phyloP scores from a whole-genome alignment of 352 stramenopile species.

The Thalassiosira tumida region DNA sequence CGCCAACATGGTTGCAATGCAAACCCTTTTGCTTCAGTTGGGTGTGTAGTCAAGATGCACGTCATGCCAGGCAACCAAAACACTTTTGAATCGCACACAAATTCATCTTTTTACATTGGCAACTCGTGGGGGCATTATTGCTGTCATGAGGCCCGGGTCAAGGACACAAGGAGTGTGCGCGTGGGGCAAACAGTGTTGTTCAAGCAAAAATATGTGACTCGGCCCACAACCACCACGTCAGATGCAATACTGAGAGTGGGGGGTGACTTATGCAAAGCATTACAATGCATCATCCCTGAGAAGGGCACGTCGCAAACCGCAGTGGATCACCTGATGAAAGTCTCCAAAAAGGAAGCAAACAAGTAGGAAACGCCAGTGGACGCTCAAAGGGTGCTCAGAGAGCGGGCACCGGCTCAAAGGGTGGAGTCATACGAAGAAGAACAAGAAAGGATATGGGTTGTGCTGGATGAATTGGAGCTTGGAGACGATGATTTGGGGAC shows the following conservation, averaged over 20 bases:
- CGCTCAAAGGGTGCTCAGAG: not conserved
- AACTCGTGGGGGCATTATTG: constrained; percentile 75
- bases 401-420: not conserved
- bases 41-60: not conserved
- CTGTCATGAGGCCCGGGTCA: constrained; percentile 65
- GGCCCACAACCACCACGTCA: not conserved
- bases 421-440: not conserved
- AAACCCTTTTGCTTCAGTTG: constrained; percentile 67
- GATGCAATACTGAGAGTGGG: constrained; percentile 45
- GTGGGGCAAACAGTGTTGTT: constrained; percentile 53
- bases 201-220: constrained; percentile 66
- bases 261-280: not conserved
- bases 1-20: constrained; percentile 63
- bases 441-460: not conserved
- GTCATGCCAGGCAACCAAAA: too few species aligned
- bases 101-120: constrained; percentile 62
- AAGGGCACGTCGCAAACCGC: not conserved
- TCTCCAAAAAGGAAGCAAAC: not conserved
- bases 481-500: too few species aligned
- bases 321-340: not conserved
- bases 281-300: not conserved
- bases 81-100: too few species aligned
- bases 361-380: not conserved
- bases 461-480: too few species aligned
- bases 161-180: constrained; percentile 33